A percentile compares a stretch with the other conserved stretches of the same genome.
phyloP scores from a whole-genome alignment of 805 yeast species.

The Cyberlindnera galapagoensis region DNA sequence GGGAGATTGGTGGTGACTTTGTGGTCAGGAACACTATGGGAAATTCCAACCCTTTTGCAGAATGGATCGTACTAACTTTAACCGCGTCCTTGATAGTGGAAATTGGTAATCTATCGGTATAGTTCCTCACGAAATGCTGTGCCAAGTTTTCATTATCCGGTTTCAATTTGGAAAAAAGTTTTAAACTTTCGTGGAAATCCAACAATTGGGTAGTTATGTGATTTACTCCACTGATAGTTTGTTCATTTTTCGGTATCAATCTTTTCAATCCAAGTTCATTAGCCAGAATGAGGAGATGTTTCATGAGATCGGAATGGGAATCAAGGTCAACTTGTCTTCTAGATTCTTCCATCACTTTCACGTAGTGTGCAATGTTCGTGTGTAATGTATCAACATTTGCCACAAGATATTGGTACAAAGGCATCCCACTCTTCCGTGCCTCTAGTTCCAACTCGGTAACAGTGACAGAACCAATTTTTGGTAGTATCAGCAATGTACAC shows the following conservation, averaged over 20 bases:
- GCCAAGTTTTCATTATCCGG: constrained; percentile 22
- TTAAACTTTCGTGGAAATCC: constrained; percentile 32
- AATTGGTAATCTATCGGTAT: constrained; percentile 25
- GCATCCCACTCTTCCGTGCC: constrained; percentile 2
- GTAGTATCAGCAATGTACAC: constrained; percentile 22
- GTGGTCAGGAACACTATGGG: constrained; percentile 49
- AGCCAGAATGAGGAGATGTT: constrained; percentile 9
- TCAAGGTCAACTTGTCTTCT: constrained; percentile 13
- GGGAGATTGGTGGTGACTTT: not conserved
- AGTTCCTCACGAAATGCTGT: constrained; percentile 29
- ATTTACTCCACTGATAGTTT: constrained; percentile 21
- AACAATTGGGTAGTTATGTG: constrained; percentile 24
- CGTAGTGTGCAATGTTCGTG: constrained; percentile 24
- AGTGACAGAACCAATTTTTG: constrained; percentile 17
- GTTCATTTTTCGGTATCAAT: constrained; percentile 11
- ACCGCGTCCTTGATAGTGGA: constrained; percentile 28
- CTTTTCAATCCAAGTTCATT: constrained; percentile 12
- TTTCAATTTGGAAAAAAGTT: constrained; percentile 20
- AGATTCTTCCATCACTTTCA: constrained; percentile 16
- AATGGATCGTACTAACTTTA: constrained; percentile 62
- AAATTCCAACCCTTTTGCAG: constrained; percentile 70
- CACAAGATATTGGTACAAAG: constrained; percentile 11
- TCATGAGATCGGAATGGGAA: constrained; percentile 11
- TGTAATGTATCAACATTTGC: constrained; percentile 8
- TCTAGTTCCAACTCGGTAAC: constrained; percentile 17